Conservation (phyloP, 75 land plant genomes). For the Pinus taeda region DNA sequence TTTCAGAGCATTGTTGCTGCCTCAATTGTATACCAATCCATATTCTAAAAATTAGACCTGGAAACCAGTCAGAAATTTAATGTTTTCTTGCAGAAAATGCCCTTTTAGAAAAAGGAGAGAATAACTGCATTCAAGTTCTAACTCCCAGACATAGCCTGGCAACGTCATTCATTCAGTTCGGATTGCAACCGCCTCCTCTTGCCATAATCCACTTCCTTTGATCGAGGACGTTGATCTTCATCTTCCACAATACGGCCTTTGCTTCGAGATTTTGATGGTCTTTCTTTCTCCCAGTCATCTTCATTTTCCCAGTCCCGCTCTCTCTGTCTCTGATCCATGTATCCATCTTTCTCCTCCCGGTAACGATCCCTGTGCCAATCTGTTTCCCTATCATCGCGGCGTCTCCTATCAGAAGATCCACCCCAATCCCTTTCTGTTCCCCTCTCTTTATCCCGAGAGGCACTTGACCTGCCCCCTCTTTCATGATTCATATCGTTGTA, state of each 20-base stretch:
- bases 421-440: constrained; percentile 63
- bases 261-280: constrained; percentile 41
- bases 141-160: not conserved
- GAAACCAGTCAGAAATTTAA: not conserved
- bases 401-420: constrained; percentile 53
- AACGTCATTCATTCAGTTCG: constrained; percentile 25
- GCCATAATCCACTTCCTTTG: constrained; percentile 78
- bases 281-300: constrained; percentile 59
- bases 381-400: constrained; percentile 61
- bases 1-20: constrained; percentile 2
- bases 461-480: constrained; percentile 40
- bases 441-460: constrained; percentile 56
- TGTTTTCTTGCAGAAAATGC: not conserved
- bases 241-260: constrained; percentile 38
- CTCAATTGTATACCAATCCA: not conserved
- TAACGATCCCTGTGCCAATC: constrained; percentile 56
- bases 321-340: constrained; percentile 54
- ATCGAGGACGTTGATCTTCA: constrained; percentile 68
- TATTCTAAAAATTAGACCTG: not conserved
- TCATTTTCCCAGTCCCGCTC: constrained; percentile 53
- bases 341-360: constrained; percentile 53
- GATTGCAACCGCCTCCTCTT: constrained; percentile 47
- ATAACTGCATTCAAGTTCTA: constrained; percentile 2
- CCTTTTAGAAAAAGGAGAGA: not conserved
- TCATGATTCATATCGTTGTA: constrained; percentile 68